Evolutionary conservation across 176 grass and related monocot species (phyloP), one percentile per base, ranked within the genome.

Genomic region (Cymbopogon citratus): DNA sequence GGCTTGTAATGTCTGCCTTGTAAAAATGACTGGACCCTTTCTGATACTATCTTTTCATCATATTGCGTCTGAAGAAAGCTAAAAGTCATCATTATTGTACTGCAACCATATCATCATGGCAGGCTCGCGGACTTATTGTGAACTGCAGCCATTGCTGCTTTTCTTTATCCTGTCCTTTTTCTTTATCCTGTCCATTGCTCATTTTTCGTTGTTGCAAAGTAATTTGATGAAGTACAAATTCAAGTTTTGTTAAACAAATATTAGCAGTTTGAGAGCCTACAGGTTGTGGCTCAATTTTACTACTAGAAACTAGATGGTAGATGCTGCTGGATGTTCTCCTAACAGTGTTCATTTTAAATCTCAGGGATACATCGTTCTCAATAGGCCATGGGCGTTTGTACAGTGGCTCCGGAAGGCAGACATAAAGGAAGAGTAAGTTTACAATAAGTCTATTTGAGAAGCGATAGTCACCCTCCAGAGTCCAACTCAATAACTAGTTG

Each of bases 321-420:
- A 70, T 35, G 41, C 59, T 73, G 36, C 41, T 48, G 60, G 11
- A 43, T 56, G 64, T 81, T 75, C 12, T 85, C 25, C 52, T 82
- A 45, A 86, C 61, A 61, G 18, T 41, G 36, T 49, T 79, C 9
- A 26, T 77, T 57, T 28, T 85, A 40, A 56, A 51, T 88, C 25
- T 52, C 95, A 98, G 95, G 95, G 95, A 70, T 98, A 95, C 71
- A 90, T 98, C 77, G 95, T 98, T 75, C 90, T 98, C 66, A 98
- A 98, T 85, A 94, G 92, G 63, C 95, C 95, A 15, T 98, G 95
- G 95, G 92, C 95, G 36, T 98, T 98, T 87, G 95, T 95, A 85
- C 95, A 98, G 77, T 98, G 95, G 95, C 90, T 98, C 52, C 83
- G 82, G 69, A 94, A 86, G 61, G 92, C 90, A 77, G 69, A 82